Evolutionary conservation across 148 eudicot species (phyloP).

Genomic region (Limonium bicolor): DNA sequence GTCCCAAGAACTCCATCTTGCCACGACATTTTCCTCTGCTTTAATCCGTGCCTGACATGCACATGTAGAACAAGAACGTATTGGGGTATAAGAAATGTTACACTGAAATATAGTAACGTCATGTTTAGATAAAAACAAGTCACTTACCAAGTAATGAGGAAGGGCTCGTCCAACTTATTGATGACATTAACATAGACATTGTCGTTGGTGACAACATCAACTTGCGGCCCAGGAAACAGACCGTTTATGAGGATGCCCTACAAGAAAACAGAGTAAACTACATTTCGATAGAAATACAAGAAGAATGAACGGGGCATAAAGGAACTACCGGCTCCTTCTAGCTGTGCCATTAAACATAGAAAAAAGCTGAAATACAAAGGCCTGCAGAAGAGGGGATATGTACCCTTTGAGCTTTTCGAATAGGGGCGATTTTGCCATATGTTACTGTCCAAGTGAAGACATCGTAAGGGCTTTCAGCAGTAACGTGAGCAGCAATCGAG

Average conservation of each 20-base stretch:
- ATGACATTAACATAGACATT: conserved; percentile 41
- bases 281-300: not conserved
- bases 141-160: conserved; percentile 82
- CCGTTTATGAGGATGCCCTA: conserved; percentile 79
- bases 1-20: conserved; percentile 92
- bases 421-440: conserved; percentile 54
- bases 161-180: conserved; percentile 63
- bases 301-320: not conserved
- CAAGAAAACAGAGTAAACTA: conserved; percentile 2
- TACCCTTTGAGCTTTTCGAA: conserved; percentile 55
- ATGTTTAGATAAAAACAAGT: too few species aligned
- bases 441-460: conserved; percentile 39
- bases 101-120: not conserved
- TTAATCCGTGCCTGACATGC: conserved; percentile 60
- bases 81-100: not conserved
- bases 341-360: not conserved
- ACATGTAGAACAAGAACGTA: not conserved
- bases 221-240: conserved; percentile 63
- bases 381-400: not conserved
- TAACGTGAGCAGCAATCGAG: conserved; percentile 18
- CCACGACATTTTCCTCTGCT: conserved; percentile 70
- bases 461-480: conserved; percentile 65
- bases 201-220: conserved; percentile 57
- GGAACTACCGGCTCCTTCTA: not conserved
- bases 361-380: not conserved